Conservation (phyloP, 2,329 filamentous ascomycete species). For the Escovopsis weberi region DNA sequence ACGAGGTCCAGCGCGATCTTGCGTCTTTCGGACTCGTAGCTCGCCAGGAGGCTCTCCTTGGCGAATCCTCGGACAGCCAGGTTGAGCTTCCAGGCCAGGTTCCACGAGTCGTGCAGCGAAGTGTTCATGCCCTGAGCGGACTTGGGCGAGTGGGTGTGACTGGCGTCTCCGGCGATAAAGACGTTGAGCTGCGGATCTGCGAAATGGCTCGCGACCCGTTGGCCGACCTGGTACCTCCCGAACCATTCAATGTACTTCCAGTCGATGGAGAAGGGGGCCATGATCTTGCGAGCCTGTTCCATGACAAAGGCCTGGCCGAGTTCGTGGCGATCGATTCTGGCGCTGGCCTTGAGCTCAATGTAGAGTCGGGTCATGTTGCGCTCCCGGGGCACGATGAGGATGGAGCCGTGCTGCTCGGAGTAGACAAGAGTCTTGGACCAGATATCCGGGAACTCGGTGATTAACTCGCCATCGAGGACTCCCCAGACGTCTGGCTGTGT, state of each 20-base stretch:
- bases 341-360: conserved; percentile 40
- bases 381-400: conserved; percentile 53
- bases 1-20: conserved; percentile 53
- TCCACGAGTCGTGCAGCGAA: conserved; percentile 49
- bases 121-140: conserved; percentile 62
- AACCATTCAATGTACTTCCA: conserved; percentile 50
- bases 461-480: conserved; percentile 28
- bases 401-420: conserved; percentile 36
- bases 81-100: conserved; percentile 43
- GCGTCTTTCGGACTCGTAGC: conserved; percentile 38
- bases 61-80: conserved; percentile 29
- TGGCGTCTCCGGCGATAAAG: conserved; percentile 55
- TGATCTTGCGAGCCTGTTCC: conserved; percentile 45
- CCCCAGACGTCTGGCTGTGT: conserved; percentile 39
- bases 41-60: conserved; percentile 28
- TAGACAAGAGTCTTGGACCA: conserved; percentile 44
- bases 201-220: conserved; percentile 46
- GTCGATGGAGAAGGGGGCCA: conserved; percentile 50
- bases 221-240: conserved; percentile 44
- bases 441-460: conserved; percentile 44
- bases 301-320: conserved; percentile 52
- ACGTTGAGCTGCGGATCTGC: conserved; percentile 39
- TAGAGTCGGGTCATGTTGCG: conserved; percentile 49
- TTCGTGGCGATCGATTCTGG: conserved; percentile 40
- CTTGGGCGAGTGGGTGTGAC: conserved; percentile 41